Evolutionary conservation across 2,329 filamentous ascomycete genomes (phyloP).

Genomic region (Fusarium cicatricum): DNA sequence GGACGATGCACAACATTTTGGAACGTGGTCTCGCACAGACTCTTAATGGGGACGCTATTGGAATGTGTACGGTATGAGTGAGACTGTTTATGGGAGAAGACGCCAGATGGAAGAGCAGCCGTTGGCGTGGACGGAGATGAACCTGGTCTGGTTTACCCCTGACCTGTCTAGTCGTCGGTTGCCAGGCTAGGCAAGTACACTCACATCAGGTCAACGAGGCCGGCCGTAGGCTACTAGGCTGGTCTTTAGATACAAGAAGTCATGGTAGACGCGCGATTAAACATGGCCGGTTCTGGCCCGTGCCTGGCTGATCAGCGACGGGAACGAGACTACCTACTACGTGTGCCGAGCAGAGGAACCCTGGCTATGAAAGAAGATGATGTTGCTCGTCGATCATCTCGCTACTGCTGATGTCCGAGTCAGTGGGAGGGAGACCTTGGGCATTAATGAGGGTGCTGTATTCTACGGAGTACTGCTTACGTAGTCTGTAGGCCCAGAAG

Average conservation of each 20-base stretch:
- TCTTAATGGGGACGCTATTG: conserved; percentile 25
- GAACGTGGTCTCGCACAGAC: conserved; percentile 27
- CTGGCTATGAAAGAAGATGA: conserved; percentile 10
- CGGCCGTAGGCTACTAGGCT: conserved; percentile 25
- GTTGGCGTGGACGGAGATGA: conserved; percentile 12
- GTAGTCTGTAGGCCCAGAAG: neutral
- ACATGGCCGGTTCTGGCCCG: conserved; percentile 3
- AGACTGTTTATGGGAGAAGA: conserved; percentile 13
- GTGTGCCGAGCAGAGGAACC: conserved; percentile 17
- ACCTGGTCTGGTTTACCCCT: conserved; percentile 23
- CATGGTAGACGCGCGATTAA: conserved; percentile 20
- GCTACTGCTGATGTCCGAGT: conserved; percentile 12
- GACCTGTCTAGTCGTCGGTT: conserved; percentile 25
- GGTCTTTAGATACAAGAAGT: conserved; percentile 11
- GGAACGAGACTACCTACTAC: conserved; percentile 6
- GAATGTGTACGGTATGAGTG: neutral
- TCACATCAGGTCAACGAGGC: conserved; percentile 21
- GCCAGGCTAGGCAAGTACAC: neutral
- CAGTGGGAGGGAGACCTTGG: neutral
- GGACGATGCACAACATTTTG: conserved; percentile 34
- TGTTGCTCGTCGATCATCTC: conserved; percentile 25
- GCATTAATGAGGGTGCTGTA: too few species aligned
- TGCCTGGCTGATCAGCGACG: conserved; percentile 32
- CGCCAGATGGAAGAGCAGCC: conserved; percentile 27
- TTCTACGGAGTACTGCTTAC: neutral